Evolutionary conservation across 139 green algal species (phyloP), one percentile per base, ranked within the genome.

Genomic region (Klebsormidium nitens): DNA sequence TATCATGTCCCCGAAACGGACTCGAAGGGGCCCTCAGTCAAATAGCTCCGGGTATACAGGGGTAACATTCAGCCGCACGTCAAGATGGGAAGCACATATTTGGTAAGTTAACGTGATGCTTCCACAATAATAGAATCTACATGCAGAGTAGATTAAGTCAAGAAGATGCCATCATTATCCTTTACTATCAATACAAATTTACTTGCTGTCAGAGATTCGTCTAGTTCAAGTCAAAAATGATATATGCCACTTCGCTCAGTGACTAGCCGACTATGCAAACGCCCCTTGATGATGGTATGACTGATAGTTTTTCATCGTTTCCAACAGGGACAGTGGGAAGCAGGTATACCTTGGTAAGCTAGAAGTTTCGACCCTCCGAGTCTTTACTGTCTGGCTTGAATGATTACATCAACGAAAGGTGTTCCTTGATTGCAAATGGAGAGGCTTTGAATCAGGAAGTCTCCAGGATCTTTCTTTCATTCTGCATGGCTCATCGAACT

Each of bases 301-400:
- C 42, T 49, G 42, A 8, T 49, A n/a, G 42, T 49, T 14, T 49
- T 8, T 14, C 42, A 14, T 8, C 42, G 8, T 49, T 8, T 14
- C 42, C 42, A 14, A 8, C 59, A 66, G 64, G 64, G 64, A 72
- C 36, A 39, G 28, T 11, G 64, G 64, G 23, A 75, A 75, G 67
- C 67, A 75, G 36, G 61, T 75, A 31, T 75, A 75, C 14, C 31
- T 75, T 3, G 67, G 74, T 79, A 46, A 34, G 44, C 75, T n/a
- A 17, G 3, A 19, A 49, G n/a, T 36, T 61, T 11, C 52, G 8
- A 11, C 8, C 14, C 26, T 32, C 14, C 14, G 26, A 34, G 14
- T 61, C 8, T 8, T 31, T 19, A 34, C 8, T 61, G 52, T 34
- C n/a, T n/a, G n/a, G n/a, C n/a, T n/a, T n/a, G n/a, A n/a, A n/a